phyloP scores from a whole-genome alignment of 345 rosid species.

The Iberis pinnata region DNA sequence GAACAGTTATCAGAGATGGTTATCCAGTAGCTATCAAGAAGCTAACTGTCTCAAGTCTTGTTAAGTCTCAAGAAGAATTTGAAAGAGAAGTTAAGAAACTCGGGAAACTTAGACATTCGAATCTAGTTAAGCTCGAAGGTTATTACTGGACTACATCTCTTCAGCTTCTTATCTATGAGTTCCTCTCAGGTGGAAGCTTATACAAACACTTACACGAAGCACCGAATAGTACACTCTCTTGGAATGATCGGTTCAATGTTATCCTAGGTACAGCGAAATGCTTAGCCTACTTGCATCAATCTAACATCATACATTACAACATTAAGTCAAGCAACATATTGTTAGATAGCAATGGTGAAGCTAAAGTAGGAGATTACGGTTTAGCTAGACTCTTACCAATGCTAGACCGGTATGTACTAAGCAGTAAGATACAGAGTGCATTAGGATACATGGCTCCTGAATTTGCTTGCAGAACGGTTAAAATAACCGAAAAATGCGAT shows the following conservation, averaged over 20 bases:
- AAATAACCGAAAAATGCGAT: conserved; percentile 92
- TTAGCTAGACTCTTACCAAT: conserved; percentile 84
- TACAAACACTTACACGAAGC: conserved; percentile 85
- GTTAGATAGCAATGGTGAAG: conserved; percentile 65
- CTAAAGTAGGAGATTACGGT: conserved; percentile 92
- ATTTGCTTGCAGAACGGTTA: conserved; percentile 88
- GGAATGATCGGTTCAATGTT: conserved; percentile 85
- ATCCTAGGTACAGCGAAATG: conserved; percentile 88
- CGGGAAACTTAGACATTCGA: conserved; percentile 70
- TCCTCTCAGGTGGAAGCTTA: conserved; percentile 76
- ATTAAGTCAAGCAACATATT: conserved; percentile 88
- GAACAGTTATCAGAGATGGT: conserved; percentile 70
- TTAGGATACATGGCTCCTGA: conserved; percentile 99
- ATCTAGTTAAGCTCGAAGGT: conserved; percentile 84
- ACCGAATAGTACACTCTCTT: conserved; percentile 48
- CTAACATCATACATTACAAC: conserved; percentile 84
- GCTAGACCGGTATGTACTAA: conserved; percentile 79
- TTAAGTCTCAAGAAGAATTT: conserved; percentile 89
- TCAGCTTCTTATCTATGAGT: conserved; percentile 85
- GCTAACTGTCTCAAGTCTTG: conserved; percentile 92
- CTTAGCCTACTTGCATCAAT: conserved; percentile 74
- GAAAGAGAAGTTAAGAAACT: conserved; percentile 87
- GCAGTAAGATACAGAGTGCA: conserved; percentile 97
- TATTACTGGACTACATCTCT: conserved; percentile 96
- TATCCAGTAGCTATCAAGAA: conserved; percentile 88